Percentiles rank a stretch among this genome's conserved stretches.
Conservation (phyloP, 495 filamentous ascomycete species). For the Xanthoparmelia taractica region DNA sequence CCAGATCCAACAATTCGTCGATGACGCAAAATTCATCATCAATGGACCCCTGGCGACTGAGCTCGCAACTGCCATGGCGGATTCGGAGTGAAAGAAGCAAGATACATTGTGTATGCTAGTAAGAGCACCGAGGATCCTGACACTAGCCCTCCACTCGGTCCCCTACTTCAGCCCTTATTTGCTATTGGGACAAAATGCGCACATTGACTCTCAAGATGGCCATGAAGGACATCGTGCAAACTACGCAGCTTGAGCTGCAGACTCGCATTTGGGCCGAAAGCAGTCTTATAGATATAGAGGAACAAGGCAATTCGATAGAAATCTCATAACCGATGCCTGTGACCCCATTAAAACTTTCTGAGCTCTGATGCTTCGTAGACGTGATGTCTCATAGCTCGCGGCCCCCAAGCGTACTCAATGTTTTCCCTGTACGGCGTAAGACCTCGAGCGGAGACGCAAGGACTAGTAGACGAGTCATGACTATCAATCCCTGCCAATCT, state of each 20-base stretch:
- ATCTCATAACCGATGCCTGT: neutral
- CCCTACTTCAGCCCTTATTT: neutral
- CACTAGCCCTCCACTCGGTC: neutral
- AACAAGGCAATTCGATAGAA: neutral
- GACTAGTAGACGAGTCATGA: neutral
- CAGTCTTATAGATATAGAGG: neutral
- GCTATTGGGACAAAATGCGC: neutral
- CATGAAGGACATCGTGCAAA: neutral
- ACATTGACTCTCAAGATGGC: neutral
- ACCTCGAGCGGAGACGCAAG: neutral
- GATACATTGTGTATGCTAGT: too few species aligned
- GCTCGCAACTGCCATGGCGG: neutral
- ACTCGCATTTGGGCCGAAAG: neutral
- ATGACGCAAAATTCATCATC: neutral
- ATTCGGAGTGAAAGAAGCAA: neutral
- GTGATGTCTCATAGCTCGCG: neutral
- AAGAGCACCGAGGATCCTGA: neutral
- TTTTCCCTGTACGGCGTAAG: neutral
- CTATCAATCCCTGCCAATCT: neutral
- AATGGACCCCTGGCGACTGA: neutral
- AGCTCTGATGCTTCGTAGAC: neutral
- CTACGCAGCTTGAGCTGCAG: neutral
- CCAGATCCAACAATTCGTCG: neutral
- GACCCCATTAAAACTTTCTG: neutral
- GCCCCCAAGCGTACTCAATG: neutral